phyloP scores from a whole-genome alignment of 2,329 filamentous ascomycete genomes.

The Scytalidium lignicola region DNA sequence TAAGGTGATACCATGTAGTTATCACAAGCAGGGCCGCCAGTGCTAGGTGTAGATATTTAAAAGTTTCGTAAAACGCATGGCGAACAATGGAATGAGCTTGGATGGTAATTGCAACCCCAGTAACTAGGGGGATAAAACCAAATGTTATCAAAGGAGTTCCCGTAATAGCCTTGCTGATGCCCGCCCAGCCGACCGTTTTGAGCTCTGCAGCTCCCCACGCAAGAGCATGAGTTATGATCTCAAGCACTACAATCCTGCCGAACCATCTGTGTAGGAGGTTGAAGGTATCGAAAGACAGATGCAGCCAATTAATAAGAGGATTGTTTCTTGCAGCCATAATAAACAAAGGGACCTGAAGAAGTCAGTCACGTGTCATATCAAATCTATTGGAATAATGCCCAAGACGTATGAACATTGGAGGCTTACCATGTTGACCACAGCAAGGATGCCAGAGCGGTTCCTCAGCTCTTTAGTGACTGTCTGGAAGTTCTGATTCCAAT shows the following conservation, averaged over 20 bases:
- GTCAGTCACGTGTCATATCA: constrained; percentile 3
- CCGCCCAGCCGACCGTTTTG: constrained; percentile 42
- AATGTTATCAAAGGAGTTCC: constrained; percentile 39
- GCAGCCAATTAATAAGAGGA: constrained; percentile 65
- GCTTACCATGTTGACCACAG: constrained; percentile 68
- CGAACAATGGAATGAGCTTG: constrained; percentile 67
- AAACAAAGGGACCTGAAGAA: constrained; percentile 56
- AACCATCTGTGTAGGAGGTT: constrained; percentile 79
- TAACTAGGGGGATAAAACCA: constrained; percentile 57
- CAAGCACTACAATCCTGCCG: constrained; percentile 67
- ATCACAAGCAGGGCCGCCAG: constrained; percentile 55
- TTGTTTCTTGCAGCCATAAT: constrained; percentile 73
- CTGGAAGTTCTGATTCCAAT: constrained; percentile 44
- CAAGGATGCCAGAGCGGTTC: constrained; percentile 65
- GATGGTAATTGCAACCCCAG: constrained; percentile 58
- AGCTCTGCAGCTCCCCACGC: constrained; percentile 49
- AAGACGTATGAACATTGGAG: not conserved
- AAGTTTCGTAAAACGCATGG: constrained; percentile 75
- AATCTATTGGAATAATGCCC: not conserved
- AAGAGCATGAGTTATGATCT: constrained; percentile 61
- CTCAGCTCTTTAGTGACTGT: constrained; percentile 47
- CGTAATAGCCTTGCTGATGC: constrained; percentile 34
- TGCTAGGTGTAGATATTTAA: constrained; percentile 67
- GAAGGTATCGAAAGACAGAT: constrained; percentile 77
- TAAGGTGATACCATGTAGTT: constrained; percentile 62